phyloP scores from a whole-genome alignment of 495 filamentous ascomycete genomes.

The Aspergillus funiculosus region DNA sequence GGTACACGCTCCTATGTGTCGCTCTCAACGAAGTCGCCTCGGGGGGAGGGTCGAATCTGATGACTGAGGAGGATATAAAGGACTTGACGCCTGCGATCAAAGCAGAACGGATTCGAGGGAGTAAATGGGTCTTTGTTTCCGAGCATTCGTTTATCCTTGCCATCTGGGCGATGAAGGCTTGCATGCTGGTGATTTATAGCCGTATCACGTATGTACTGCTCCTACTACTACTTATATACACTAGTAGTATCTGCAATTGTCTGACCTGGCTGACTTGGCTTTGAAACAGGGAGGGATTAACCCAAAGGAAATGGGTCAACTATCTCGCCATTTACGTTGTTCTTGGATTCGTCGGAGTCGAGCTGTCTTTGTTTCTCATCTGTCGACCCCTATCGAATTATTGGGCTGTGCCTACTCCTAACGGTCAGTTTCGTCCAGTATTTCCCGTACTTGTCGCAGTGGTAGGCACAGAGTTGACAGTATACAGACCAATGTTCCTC shows the following conservation, averaged over 20 bases:
- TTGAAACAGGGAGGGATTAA: conserved; percentile 31
- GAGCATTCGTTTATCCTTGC: conserved; percentile 48
- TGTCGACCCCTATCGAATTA: conserved; percentile 58
- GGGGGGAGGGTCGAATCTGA: conserved; percentile 52
- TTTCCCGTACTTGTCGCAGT: neutral
- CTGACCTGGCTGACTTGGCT: conserved; percentile 10
- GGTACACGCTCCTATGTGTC: conserved; percentile 51
- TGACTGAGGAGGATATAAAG: conserved; percentile 35
- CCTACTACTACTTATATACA: neutral
- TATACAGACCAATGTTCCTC: conserved; percentile 43
- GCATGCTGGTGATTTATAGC: conserved; percentile 52
- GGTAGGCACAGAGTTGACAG: neutral
- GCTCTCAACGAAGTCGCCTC: conserved; percentile 46
- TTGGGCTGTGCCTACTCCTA: conserved; percentile 49
- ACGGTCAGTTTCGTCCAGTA: conserved; percentile 19
- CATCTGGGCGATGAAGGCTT: conserved; percentile 48
- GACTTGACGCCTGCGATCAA: conserved; percentile 35
- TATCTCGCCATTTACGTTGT: conserved; percentile 50
- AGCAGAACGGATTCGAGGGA: conserved; percentile 42
- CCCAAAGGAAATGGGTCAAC: conserved; percentile 38
- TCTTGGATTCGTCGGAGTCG: conserved; percentile 52
- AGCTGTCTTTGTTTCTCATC: conserved; percentile 58
- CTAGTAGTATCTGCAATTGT: neutral
- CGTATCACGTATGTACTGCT: conserved; percentile 41
- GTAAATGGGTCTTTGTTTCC: conserved; percentile 53